Conservation (phyloP, 768 basidiomycete species). For the Hericium coralloides region DNA sequence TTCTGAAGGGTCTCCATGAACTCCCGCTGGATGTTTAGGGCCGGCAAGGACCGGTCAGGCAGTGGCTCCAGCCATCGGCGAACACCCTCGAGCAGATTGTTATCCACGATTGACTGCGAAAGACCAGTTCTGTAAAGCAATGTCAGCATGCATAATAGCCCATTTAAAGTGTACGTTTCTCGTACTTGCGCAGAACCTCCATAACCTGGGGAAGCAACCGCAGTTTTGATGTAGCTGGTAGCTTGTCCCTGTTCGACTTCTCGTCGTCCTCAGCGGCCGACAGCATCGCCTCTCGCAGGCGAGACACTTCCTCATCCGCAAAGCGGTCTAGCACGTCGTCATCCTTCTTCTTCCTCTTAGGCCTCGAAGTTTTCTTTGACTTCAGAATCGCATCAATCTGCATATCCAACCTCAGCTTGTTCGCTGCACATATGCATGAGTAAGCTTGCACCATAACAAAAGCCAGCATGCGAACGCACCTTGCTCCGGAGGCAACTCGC, state of each 20-base stretch:
- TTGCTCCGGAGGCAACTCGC: constrained; percentile 67
- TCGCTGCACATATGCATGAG: constrained; percentile 38
- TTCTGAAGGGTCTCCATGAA: constrained; percentile 77
- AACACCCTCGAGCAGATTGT: constrained; percentile 87
- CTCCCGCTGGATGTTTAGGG: constrained; percentile 90
- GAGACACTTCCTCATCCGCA: constrained; percentile 85
- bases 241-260: constrained; percentile 66
- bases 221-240: constrained; percentile 81
- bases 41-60: constrained; percentile 85
- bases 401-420: constrained; percentile 70
- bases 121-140: constrained; percentile 55
- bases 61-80: constrained; percentile 91
- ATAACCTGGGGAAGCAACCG: constrained; percentile 82
- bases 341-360: constrained; percentile 65
- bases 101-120: constrained; percentile 89
- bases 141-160: constrained; percentile 4
- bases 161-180: constrained; percentile 2
- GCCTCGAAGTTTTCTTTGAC: constrained; percentile 58
- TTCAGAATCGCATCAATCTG: constrained; percentile 83
- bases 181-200: constrained; percentile 88
- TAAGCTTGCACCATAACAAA: not conserved
- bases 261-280: constrained; percentile 79
- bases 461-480: constrained; percentile 32
- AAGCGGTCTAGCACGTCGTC: constrained; percentile 79
- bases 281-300: constrained; percentile 85